A percentile compares a stretch with the other conserved stretches of the same genome.
phyloP scores from a whole-genome alignment of 176 grass and related monocot genomes.

The Phyllostachys edulis region DNA sequence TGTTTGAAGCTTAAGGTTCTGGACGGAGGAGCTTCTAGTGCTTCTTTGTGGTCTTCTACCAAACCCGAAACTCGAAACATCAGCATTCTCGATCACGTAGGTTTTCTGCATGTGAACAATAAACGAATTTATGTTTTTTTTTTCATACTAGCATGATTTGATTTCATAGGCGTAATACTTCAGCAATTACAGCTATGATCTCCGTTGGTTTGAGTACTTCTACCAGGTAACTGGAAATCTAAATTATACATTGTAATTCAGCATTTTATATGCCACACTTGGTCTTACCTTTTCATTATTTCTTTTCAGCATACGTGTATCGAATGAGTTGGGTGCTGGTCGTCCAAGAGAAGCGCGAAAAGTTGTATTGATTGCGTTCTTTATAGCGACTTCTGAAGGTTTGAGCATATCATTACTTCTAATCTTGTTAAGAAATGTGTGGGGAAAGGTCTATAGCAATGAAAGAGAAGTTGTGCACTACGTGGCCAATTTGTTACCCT shows the following conservation, averaged over 20 bases:
- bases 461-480: constrained; percentile 51
- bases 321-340: constrained; percentile 66
- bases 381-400: constrained; percentile 48
- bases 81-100: constrained; percentile 59
- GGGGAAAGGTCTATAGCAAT: constrained; percentile 65
- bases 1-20: constrained; percentile 48
- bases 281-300: background rate
- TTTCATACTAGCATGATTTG: background rate
- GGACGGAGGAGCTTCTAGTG: constrained; percentile 63
- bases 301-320: constrained; percentile 54
- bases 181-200: constrained; percentile 54
- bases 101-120: background rate
- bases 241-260: background rate
- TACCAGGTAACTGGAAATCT: constrained; percentile 30
- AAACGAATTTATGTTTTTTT: background rate
- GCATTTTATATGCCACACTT: background rate
- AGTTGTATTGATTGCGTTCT: constrained; percentile 31
- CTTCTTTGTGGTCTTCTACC: constrained; percentile 59
- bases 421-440: constrained; percentile 42
- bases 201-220: constrained; percentile 64
- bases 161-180: constrained; percentile 49
- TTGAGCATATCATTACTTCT: constrained; percentile 40
- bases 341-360: constrained; percentile 36
- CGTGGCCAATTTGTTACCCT: constrained; percentile 52
- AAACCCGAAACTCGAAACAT: constrained; percentile 60